phyloP scores from a whole-genome alignment of 148 eudicot species.

The Salicornia ramosissima region DNA sequence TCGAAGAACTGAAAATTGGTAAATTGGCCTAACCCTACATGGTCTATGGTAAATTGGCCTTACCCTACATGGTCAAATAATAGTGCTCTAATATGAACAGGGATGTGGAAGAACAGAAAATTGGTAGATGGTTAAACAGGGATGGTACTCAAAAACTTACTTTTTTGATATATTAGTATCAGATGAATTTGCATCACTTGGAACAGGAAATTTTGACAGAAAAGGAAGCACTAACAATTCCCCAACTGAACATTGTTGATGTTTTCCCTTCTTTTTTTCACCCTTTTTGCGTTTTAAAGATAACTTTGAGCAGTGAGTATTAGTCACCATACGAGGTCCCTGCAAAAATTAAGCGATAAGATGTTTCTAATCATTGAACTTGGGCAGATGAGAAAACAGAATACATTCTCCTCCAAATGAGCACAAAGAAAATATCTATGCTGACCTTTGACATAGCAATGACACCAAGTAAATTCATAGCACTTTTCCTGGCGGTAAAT shows the following conservation, averaged over 20 bases:
- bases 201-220: slow-evolving; percentile 68
- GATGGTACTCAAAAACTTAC: slow-evolving; percentile 35
- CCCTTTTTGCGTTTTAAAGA: slow-evolving; percentile 72
- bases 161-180: slow-evolving; percentile 37
- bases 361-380: slow-evolving; percentile 2
- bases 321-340: slow-evolving; percentile 62
- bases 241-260: slow-evolving; percentile 51
- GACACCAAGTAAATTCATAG: slow-evolving; percentile 76
- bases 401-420: not conserved
- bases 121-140: not conserved
- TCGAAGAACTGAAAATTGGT: not conserved
- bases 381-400: slow-evolving; percentile 7
- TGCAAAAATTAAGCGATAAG: slow-evolving; percentile 28
- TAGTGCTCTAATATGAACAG: not conserved
- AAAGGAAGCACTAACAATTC: slow-evolving; percentile 73
- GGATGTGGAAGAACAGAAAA: not conserved
- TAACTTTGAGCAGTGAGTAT: slow-evolving; percentile 29
- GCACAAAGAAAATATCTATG: not conserved
- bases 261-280: slow-evolving; percentile 60
- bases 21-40: not conserved
- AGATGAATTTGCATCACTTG: slow-evolving; percentile 37
- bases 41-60: too few relatives aligned
- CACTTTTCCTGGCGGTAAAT: slow-evolving; percentile 72
- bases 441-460: slow-evolving; percentile 70
- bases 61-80: not conserved